Evolutionary conservation across 441 rosid genomes (phyloP).

Genomic region (Gossypium schwendimanii): DNA sequence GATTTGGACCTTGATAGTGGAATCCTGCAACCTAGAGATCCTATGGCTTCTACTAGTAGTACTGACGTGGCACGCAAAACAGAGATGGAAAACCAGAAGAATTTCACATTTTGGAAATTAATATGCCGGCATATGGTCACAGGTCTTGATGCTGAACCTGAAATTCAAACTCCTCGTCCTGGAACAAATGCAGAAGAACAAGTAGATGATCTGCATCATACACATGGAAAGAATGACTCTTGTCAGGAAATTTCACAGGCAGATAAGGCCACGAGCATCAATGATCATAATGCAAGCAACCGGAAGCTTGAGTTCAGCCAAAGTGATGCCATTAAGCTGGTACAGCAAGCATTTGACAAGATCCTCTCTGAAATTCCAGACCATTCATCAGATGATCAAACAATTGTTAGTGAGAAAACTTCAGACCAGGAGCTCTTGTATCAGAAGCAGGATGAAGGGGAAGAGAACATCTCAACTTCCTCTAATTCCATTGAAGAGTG

Average conservation of each 20-base stretch:
- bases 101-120: conserved; percentile 32
- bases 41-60: conserved; percentile 15
- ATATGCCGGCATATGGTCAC: conserved; percentile 50
- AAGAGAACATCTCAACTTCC: conserved; percentile 24
- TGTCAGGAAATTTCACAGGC: conserved; percentile 18
- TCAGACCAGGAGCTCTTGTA: conserved; percentile 35
- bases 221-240: conserved; percentile 14
- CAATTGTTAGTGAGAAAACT: conserved; percentile 23
- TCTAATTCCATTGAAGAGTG: conserved; percentile 21
- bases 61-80: conserved; percentile 5
- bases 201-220: conserved; percentile 14
- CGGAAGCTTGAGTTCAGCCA: conserved; percentile 33
- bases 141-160: conserved; percentile 37
- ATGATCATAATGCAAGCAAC: conserved; percentile 24
- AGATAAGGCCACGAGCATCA: conserved; percentile 9
- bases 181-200: conserved; percentile 22
- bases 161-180: conserved; percentile 18
- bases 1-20: conserved; percentile 8
- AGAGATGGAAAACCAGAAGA: conserved; percentile 31
- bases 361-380: conserved; percentile 71
- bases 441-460: conserved; percentile 23
- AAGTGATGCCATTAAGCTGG: conserved; percentile 57
- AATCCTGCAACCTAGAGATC: conserved; percentile 10
- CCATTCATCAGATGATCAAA: conserved; percentile 51
- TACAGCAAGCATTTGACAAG: conserved; percentile 71